phyloP scores from a whole-genome alignment of 257 asterid species.

The Nicotiana undulata region DNA sequence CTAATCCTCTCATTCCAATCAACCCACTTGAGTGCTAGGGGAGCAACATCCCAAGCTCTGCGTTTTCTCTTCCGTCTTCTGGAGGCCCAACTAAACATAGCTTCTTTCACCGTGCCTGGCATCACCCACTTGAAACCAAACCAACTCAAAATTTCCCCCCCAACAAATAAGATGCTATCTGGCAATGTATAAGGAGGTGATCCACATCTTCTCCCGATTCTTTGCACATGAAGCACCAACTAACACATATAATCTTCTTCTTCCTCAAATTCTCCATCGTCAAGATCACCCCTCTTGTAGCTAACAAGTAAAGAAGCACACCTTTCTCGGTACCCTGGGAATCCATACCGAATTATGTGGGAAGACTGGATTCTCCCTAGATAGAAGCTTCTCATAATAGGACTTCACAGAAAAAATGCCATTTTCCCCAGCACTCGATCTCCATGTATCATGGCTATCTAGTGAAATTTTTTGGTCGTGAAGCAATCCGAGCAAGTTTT shows the following conservation, averaged over 20 bases:
- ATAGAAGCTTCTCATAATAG: neutral
- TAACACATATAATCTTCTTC: neutral
- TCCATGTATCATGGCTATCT: neutral
- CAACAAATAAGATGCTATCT: neutral
- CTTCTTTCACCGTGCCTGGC: neutral
- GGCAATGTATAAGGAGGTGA: neutral
- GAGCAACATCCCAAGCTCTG: too few relatives aligned
- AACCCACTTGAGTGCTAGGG: too few relatives aligned
- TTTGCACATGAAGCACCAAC: neutral
- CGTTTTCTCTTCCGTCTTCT: neutral
- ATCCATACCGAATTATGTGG: neutral
- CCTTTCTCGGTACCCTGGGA: neutral
- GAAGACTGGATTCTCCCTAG: neutral
- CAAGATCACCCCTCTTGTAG: neutral
- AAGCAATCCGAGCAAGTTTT: too few relatives aligned
- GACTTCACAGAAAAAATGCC: neutral
- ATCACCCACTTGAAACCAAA: neutral
- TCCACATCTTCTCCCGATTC: neutral
- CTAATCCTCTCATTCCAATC: too few relatives aligned
- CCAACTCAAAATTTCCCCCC: neutral
- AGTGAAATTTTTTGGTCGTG: too few relatives aligned
- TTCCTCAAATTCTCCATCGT: neutral
- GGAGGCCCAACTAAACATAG: neutral
- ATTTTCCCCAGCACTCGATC: neutral
- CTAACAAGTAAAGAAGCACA: neutral